Conservation (phyloP, 2,329 filamentous ascomycete genomes). For the Colletotrichum truncatum region DNA sequence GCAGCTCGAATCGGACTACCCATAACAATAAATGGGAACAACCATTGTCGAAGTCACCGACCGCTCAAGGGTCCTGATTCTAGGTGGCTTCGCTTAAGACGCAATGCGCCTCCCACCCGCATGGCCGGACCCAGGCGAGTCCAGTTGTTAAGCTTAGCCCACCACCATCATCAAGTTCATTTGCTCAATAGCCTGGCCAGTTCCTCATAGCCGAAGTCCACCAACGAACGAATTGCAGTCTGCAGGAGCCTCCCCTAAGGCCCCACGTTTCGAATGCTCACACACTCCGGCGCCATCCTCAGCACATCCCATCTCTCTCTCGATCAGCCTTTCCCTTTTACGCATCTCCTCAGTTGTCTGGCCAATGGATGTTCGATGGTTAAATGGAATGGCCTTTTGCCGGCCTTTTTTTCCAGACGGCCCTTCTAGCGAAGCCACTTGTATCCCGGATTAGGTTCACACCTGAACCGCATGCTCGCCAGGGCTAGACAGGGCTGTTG, state of each 20-base stretch:
- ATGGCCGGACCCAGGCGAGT: conserved; percentile 6
- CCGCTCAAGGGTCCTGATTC: not conserved
- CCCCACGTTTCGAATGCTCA: not conserved
- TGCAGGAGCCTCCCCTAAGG: not conserved
- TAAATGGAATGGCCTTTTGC: conserved; percentile 38
- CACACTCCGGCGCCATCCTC: not conserved
- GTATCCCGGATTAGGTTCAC: not conserved
- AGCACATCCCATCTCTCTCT: not conserved
- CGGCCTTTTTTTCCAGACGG: conserved; percentile 34
- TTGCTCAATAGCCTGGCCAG: not conserved
- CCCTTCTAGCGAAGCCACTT: conserved; percentile 33
- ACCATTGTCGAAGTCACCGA: not conserved
- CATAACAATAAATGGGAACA: not conserved
- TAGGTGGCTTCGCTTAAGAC: conserved; percentile 6
- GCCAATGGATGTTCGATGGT: conserved; percentile 33
- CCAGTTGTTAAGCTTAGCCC: conserved; percentile 3
- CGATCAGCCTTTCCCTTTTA: conserved; percentile 10
- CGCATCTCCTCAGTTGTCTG: too few species aligned
- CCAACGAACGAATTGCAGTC: not conserved
- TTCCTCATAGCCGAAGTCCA: not conserved
- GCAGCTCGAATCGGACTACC: not conserved
- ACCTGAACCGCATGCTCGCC: conserved; percentile 3
- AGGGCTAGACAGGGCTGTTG: conserved; percentile 12
- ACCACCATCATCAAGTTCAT: conserved; percentile 11
- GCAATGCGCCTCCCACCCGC: conserved; percentile 12